Evolutionary conservation across 2,329 filamentous ascomycete species (phyloP).

Genomic region (Amauroascus niger): DNA sequence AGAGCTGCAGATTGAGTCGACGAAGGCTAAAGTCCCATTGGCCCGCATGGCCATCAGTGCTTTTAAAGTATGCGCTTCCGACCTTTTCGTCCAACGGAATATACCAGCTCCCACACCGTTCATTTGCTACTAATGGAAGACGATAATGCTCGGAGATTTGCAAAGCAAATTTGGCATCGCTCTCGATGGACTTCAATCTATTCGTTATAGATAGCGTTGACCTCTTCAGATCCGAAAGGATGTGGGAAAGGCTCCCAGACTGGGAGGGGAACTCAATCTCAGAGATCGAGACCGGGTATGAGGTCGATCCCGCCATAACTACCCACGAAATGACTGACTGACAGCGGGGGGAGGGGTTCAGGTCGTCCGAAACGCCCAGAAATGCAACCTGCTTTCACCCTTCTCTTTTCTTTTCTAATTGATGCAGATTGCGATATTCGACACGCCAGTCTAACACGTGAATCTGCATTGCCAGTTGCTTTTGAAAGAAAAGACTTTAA

Average conservation of each 20-base stretch:
- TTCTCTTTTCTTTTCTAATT: not conserved
- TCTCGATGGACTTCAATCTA: slow-evolving; percentile 66
- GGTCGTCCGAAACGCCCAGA: not conserved
- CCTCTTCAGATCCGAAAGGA: slow-evolving; percentile 62
- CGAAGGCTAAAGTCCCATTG: slow-evolving; percentile 85
- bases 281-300: slow-evolving; percentile 30
- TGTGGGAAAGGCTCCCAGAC: slow-evolving; percentile 55
- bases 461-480: too few species aligned
- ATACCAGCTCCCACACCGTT: slow-evolving; percentile 95
- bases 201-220: slow-evolving; percentile 70
- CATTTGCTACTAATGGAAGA: slow-evolving; percentile 77
- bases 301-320: slow-evolving; percentile 23
- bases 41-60: slow-evolving; percentile 84
- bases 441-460: not conserved
- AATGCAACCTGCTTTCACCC: not conserved
- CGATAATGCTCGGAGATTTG: slow-evolving; percentile 42
- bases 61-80: slow-evolving; percentile 89
- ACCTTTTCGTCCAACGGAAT: slow-evolving; percentile 55
- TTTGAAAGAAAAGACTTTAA: too few species aligned
- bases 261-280: slow-evolving; percentile 45
- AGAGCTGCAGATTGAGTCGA: slow-evolving; percentile 71
- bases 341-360: not conserved
- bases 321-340: not conserved
- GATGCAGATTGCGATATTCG: not conserved
- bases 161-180: slow-evolving; percentile 66